Base-by-base conservation (phyloP, 768 basidiomycete species). In the Tulasnella sp. region DNA sequence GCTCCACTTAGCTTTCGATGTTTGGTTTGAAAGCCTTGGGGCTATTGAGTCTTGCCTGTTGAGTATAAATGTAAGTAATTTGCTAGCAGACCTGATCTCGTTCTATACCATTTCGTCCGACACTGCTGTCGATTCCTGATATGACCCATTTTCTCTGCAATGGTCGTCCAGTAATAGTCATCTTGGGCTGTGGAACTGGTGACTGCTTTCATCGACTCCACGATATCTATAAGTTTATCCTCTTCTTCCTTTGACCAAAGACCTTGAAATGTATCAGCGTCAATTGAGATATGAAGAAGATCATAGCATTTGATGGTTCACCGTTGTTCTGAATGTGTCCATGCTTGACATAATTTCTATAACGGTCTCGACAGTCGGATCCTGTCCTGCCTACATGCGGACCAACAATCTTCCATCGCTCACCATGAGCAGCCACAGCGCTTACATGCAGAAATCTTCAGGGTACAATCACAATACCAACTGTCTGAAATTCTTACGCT, bases 91-190 rank as follows among this genome's bases (percentile, higher is more conserved):
- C n/a, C n/a, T n/a, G n/a, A n/a, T n/a, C n/a, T n/a, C n/a, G n/a
- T n/a, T n/a, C n/a, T n/a, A 48, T 53, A 84, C 85, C 87, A 90
- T 74, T 90, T 90, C 37, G 83, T 83, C 42, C 87, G 73, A 67
- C 87, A 89, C 62, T 90, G 87, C 59, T 87, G 83, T 56, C 86
- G 72, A 31, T 79, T 78, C 43, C 87, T 74, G 42, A 64, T 80
- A 20, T 78, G 76, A 33, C 78, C 82, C 87, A 90, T 89, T 40
- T 73, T 71, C 43, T 80, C 73, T 55, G 79, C 79, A 33, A 90
- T 83, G 46, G 72, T 71, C 13, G 78, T 76, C 87, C 87, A 90
- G 65, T 86, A 88, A 29, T 88, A 77, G 56, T 89, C 86, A 19
- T 12, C 13, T 35, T 58, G 49, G n/a, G 13, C 22, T 47, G 47